phyloP scores from a whole-genome alignment of 345 rosid genomes.

The Euphorbia pulcherrima region DNA sequence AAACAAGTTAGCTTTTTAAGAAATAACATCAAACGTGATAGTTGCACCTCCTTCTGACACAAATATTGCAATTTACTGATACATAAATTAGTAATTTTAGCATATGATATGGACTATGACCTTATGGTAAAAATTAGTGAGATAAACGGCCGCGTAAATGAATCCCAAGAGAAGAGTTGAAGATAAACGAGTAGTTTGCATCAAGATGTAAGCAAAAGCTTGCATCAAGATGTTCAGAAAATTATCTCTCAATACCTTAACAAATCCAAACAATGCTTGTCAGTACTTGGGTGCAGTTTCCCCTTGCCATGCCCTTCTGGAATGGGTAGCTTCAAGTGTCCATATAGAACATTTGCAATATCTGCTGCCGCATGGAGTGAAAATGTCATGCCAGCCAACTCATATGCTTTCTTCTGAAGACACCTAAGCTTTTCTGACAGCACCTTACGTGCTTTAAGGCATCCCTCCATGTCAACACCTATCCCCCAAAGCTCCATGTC shows the following conservation, averaged over 20 bases:
- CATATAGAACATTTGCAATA: conserved; percentile 80
- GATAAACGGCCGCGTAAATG: not conserved
- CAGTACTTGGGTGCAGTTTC: conserved; percentile 86
- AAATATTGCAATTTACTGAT: not conserved
- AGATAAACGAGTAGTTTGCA: not conserved
- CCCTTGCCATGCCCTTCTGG: conserved; percentile 60
- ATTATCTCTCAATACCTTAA: conserved; percentile 48
- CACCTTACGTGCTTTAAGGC: conserved; percentile 62
- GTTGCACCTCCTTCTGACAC: not conserved
- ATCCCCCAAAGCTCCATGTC: conserved; percentile 96
- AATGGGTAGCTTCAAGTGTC: conserved; percentile 73
- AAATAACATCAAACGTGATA: not conserved
- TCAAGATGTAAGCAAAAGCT: not conserved
- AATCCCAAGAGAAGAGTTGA: not conserved
- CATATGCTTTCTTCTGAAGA: conserved; percentile 81
- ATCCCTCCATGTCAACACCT: conserved; percentile 87
- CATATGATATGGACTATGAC: not conserved
- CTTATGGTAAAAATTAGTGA: no score
- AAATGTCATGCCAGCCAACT: conserved; percentile 78
- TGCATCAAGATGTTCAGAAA: not conserved
- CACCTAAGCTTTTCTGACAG: conserved; percentile 64
- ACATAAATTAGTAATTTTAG: not conserved
- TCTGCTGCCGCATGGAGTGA: conserved; percentile 78
- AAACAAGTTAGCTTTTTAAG: not conserved
- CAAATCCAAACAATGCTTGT: conserved; percentile 79